These are phyloP conservation scores for Lomentospora prolificans DNA, from an alignment of 2,329 filamentous ascomycete genomes.

Conservation along the genomic window DNA sequence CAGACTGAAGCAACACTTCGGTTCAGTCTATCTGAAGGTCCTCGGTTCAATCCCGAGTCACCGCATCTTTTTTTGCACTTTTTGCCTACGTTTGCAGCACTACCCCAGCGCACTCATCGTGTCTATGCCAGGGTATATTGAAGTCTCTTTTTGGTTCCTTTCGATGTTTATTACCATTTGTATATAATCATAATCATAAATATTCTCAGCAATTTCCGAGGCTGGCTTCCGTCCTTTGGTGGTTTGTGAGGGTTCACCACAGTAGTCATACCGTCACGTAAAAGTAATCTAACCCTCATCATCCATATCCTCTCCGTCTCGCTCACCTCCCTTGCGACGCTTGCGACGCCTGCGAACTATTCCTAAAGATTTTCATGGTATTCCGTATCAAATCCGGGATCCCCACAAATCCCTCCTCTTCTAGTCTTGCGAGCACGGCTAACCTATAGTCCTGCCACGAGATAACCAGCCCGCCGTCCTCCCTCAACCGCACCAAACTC, in stretches of 20 bases:
- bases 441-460: conserved; percentile 68
- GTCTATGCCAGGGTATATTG: too few species aligned
- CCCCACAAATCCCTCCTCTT: conserved; percentile 52
- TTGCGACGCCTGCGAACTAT: not conserved
- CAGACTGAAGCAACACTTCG: not conserved
- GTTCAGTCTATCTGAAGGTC: conserved; percentile 5
- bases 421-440: conserved; percentile 60
- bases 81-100: not conserved
- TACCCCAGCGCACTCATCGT: not conserved
- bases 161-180: too few species aligned
- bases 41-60: conserved; percentile 2
- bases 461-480: conserved; percentile 55
- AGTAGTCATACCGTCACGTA: too few species aligned
- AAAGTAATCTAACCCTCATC: not conserved
- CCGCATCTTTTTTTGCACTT: not conserved
- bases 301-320: not conserved
- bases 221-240: too few species aligned
- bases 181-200: too few species aligned
- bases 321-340: not conserved
- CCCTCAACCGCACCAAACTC: conserved; percentile 52
- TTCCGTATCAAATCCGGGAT: conserved; percentile 66
- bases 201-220: too few species aligned
- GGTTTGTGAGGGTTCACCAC: too few species aligned
- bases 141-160: too few species aligned
- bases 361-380: conserved; percentile 63